A percentile compares a stretch with the other conserved stretches of the same genome.
Evolutionary conservation across 257 asterid genomes (phyloP).

Genomic region (Solanum neorickii): DNA sequence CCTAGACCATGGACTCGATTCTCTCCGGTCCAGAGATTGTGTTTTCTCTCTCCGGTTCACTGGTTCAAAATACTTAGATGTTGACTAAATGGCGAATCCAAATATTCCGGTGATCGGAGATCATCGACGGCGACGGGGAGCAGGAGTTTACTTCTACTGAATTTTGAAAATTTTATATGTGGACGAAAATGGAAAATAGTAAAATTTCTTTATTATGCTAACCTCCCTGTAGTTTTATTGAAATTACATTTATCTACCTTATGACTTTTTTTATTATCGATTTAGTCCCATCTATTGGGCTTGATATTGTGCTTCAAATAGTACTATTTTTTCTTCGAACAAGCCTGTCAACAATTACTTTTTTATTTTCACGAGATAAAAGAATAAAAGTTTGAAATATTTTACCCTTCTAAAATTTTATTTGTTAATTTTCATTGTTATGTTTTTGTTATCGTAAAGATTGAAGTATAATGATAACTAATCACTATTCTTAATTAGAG

Average conservation of each 20-base stretch:
- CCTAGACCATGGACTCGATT: conserved; percentile 42
- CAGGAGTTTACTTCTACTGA: background rate
- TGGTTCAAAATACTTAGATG: background rate
- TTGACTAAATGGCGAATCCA: background rate
- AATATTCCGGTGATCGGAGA: background rate
- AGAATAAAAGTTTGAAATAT: background rate
- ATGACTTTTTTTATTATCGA: background rate
- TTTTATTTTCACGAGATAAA: background rate
- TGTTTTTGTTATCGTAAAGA: background rate
- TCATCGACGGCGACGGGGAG: background rate
- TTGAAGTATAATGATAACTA: background rate
- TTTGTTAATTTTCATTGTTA: background rate
- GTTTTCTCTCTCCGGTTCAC: background rate
- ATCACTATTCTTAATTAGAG: accelerated
- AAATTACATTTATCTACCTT: background rate
- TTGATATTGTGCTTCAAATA: background rate
- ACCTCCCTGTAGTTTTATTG: background rate
- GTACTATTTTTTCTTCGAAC: background rate
- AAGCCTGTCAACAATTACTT: accelerated
- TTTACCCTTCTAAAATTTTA: too few relatives aligned
- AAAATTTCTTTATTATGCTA: too few relatives aligned
- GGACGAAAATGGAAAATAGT: background rate
- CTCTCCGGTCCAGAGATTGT: background rate
- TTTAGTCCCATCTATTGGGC: background rate
- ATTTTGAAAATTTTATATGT: background rate